Conservation (phyloP, 177 flowering plant species). For the Telopea speciosissima region DNA sequence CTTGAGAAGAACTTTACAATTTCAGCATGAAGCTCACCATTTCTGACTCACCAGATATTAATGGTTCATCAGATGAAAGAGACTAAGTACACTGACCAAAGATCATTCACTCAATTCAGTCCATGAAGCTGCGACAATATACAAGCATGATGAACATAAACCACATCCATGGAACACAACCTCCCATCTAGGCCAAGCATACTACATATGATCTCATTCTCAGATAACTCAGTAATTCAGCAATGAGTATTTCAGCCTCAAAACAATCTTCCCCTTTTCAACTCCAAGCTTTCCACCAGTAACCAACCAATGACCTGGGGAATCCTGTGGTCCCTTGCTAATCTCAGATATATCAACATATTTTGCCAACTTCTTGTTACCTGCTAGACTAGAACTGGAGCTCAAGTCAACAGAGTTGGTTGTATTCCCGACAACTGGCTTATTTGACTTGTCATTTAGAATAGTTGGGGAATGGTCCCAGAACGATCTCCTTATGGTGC, state of each 20-base stretch:
- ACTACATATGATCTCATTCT: slow-evolving; percentile 7
- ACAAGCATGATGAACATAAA: slow-evolving; percentile 25
- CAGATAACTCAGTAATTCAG: slow-evolving; percentile 46
- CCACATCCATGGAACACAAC: not conserved
- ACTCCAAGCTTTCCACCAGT: slow-evolving; percentile 91
- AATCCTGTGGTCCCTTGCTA: slow-evolving; percentile 68
- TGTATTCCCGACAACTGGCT: slow-evolving; percentile 2
- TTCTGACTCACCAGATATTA: too few species aligned
- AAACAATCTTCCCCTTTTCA: slow-evolving; percentile 67
- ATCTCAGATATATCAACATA: slow-evolving; percentile 59
- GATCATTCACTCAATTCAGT: slow-evolving; percentile 8
- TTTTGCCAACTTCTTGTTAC: slow-evolving; percentile 50
- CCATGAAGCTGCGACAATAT: slow-evolving; percentile 15
- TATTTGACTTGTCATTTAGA: slow-evolving; percentile 29
- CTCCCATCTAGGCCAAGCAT: slow-evolving; percentile 1
- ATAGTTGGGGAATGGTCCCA: slow-evolving; percentile 66
- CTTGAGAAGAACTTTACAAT: too few species aligned
- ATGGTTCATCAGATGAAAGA: not conserved
- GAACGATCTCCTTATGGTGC: slow-evolving; percentile 70
- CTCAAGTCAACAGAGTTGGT: slow-evolving; percentile 29
- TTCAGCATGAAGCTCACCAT: too few species aligned
- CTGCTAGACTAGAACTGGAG: slow-evolving; percentile 30
- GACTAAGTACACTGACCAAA: not conserved
- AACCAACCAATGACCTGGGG: slow-evolving; percentile 89
- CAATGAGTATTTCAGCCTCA: slow-evolving; percentile 77